These are phyloP conservation scores for Acanthamoeba triangularis DNA, from an alignment of 208 protist species.

Conservation along the genomic window DNA sequence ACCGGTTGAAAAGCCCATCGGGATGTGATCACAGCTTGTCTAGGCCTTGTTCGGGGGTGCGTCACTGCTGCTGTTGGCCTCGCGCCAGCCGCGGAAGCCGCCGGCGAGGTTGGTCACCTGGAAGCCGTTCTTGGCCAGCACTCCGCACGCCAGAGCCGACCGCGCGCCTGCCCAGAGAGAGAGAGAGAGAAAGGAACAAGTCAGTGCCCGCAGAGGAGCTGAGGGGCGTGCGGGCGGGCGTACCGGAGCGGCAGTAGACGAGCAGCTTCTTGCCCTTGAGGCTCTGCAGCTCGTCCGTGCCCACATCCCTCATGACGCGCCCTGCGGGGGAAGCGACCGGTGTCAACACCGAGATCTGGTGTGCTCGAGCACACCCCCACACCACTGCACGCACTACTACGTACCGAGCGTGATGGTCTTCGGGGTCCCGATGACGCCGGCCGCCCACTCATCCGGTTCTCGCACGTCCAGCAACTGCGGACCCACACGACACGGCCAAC, in stretches of 20 bases:
- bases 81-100: neutral
- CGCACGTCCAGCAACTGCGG: conserved; percentile 10
- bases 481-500: neutral
- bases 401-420: conserved; percentile 27
- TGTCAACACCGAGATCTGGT: neutral
- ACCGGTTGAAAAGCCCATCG: too few species aligned
- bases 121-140: conserved; percentile 38
- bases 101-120: conserved; percentile 13
- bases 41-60: too few species aligned
- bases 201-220: neutral
- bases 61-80: neutral
- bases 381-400: neutral
- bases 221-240: neutral
- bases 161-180: neutral
- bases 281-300: conserved; percentile 51
- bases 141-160: neutral
- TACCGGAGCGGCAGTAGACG: conserved; percentile 60
- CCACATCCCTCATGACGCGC: conserved; percentile 27
- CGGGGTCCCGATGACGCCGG: neutral
- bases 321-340: neutral
- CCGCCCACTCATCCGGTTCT: conserved; percentile 42
- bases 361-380: neutral
- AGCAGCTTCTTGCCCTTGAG: conserved; percentile 67
- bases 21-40: too few species aligned
- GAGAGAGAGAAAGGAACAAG: neutral